These are phyloP conservation scores for Quercus lobata DNA, from an alignment of 331 rosid species.

Conservation along the genomic window DNA sequence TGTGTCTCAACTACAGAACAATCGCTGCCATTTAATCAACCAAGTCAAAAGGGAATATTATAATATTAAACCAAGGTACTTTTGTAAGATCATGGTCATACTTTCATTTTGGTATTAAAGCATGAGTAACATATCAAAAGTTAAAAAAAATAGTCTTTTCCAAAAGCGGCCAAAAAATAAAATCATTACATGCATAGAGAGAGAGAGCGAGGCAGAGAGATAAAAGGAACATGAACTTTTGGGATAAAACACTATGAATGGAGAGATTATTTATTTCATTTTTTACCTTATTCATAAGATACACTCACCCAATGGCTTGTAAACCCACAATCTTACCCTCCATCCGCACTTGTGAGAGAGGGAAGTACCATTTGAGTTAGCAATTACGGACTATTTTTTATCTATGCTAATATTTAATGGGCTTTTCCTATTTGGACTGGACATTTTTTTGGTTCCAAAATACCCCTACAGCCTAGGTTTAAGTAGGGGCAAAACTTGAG, in stretches of 20 bases:
- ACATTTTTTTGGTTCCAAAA: too few species aligned
- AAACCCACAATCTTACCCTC: too few species aligned
- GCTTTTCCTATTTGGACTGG: accelerated
- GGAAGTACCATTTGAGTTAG: too few species aligned
- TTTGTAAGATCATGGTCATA: background rate
- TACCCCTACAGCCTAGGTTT: too few species aligned
- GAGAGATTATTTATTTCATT: background rate
- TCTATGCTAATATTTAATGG: too few species aligned
- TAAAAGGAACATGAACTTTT: too few species aligned
- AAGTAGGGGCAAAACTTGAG: too few species aligned
- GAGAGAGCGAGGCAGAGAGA: background rate
- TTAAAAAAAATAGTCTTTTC: background rate
- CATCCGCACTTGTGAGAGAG: too few species aligned
- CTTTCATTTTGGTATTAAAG: background rate
- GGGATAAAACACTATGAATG: background rate
- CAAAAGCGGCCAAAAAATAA: background rate
- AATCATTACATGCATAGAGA: background rate
- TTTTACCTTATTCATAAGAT: too few species aligned
- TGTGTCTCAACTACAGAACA: slow-evolving; percentile 30
- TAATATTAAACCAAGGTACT: background rate
- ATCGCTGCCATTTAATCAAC: slow-evolving; percentile 48
- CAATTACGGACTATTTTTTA: too few species aligned
- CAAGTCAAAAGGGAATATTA: slow-evolving; percentile 25
- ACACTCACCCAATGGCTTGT: too few species aligned
- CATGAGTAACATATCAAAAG: too few species aligned